phyloP scores from a whole-genome alignment of 1,139 yeast species.

The Debaryomycetaceae sp. region DNA sequence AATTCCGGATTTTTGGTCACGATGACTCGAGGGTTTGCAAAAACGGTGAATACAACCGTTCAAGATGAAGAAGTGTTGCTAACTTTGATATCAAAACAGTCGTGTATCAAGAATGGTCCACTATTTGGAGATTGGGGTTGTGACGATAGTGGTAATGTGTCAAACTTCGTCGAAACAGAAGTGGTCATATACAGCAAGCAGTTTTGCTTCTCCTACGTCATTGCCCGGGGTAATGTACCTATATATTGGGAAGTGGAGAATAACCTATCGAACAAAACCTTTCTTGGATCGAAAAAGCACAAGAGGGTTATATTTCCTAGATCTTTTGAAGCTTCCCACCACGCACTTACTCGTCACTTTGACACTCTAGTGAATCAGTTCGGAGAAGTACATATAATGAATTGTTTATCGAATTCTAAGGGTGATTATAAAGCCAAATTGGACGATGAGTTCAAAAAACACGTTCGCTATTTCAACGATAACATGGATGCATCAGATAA shows the following conservation, averaged over 20 bases:
- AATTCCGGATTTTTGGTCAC: conserved; percentile 54
- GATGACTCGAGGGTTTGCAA: conserved; percentile 64
- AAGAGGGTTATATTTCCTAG: conserved; percentile 53
- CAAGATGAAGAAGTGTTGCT: conserved; percentile 42
- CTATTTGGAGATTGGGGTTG: conserved; percentile 67
- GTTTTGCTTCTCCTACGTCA: conserved; percentile 55
- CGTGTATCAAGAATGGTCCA: conserved; percentile 57
- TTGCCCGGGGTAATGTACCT: conserved; percentile 68
- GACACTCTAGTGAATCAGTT: conserved; percentile 54
- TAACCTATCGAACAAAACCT: conserved; percentile 31
- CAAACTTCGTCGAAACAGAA: conserved; percentile 68
- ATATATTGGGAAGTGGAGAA: conserved; percentile 58
- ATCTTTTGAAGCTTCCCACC: conserved; percentile 61
- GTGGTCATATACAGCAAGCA: conserved; percentile 52
- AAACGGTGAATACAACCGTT: conserved; percentile 49
- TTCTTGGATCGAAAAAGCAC: conserved; percentile 37
- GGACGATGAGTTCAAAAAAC: conserved; percentile 27
- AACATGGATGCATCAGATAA: conserved; percentile 7
- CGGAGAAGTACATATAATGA: conserved; percentile 61
- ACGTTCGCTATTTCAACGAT: conserved; percentile 24
- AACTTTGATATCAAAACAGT: conserved; percentile 65
- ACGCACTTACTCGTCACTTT: conserved; percentile 63
- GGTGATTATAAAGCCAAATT: conserved; percentile 35
- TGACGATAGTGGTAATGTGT: conserved; percentile 67
- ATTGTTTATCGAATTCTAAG: conserved; percentile 43